A percentile compares a stretch with the other conserved stretches of the same genome.
phyloP scores from a whole-genome alignment of 176 grass and related monocot species.

The Coix lacrymajobi region DNA sequence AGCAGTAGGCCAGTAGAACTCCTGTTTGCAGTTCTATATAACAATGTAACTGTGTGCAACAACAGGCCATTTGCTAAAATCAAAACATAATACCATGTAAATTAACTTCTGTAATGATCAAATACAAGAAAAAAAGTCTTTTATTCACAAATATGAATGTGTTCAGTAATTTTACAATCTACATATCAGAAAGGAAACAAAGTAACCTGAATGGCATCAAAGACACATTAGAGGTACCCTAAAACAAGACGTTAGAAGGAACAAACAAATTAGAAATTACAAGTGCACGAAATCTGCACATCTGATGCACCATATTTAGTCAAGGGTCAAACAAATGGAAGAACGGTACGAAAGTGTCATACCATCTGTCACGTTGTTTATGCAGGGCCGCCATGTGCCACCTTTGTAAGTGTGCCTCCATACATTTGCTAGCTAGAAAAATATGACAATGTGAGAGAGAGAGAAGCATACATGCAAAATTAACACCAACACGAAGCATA shows the following conservation, averaged over 20 bases:
- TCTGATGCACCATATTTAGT: not conserved
- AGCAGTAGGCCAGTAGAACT: not conserved
- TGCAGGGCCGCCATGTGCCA: constrained; percentile 67
- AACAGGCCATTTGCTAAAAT: not conserved
- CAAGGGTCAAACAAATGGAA: not conserved
- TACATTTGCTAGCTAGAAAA: constrained; percentile 86
- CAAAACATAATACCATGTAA: not conserved
- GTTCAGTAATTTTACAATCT: not conserved
- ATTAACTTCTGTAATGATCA: not conserved
- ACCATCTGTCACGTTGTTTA: constrained; percentile 54
- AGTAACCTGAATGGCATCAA: not conserved
- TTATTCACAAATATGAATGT: constrained; percentile 7
- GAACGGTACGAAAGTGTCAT: not conserved
- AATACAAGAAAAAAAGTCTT: not conserved
- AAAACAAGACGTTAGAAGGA: not conserved
- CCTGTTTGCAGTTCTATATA: not conserved
- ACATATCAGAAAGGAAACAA: not conserved
- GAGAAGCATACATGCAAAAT: constrained; percentile 2
- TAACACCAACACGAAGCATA: not conserved
- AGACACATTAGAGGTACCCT: not conserved
- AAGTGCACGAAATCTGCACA: not conserved
- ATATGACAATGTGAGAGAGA: constrained; percentile 33
- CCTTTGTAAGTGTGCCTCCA: constrained; percentile 84
- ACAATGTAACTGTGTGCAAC: not conserved
- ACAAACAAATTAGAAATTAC: not conserved